Conservation (phyloP, 768 basidiomycete species). For the Mycena capillaripes region DNA sequence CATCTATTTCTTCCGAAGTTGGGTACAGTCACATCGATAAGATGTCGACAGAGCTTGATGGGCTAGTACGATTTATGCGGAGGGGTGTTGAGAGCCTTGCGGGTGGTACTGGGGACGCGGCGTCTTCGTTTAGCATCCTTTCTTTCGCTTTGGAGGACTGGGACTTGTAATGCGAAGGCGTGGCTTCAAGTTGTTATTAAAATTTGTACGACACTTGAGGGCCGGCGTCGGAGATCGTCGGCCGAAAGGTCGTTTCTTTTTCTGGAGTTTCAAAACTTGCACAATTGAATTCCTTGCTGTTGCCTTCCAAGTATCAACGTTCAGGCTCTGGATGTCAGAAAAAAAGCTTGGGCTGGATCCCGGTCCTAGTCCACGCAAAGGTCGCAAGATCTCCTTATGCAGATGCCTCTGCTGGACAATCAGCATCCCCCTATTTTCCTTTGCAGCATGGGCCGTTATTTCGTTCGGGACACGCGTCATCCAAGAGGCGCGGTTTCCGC, state of each 20-base stretch:
- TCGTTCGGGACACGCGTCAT: background rate
- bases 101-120: constrained; percentile 69
- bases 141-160: constrained; percentile 87
- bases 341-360: constrained; percentile 5
- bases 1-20: constrained; percentile 57
- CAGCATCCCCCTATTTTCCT: background rate
- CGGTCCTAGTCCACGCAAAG: constrained; percentile 4
- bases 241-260: too few species aligned
- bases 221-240: too few species aligned
- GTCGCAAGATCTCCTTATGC: background rate
- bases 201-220: too few species aligned
- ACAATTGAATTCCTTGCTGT: too few species aligned
- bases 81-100: constrained; percentile 80
- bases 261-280: too few species aligned
- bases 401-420: constrained; percentile 8
- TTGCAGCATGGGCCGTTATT: background rate
- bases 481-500: background rate
- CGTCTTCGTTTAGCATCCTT: constrained; percentile 76
- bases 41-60: constrained; percentile 79
- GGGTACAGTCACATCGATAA: constrained; percentile 68
- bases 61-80: constrained; percentile 76
- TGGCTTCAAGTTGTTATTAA: too few species aligned
- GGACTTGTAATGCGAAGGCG: constrained; percentile 61
- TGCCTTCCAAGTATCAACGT: too few species aligned
- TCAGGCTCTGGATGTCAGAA: constrained; percentile 5